A percentile compares a stretch with the other conserved stretches of the same genome.
These are phyloP conservation scores for Aureobasidium sp. DNA, from an alignment of 2,329 filamentous ascomycete genomes.

Conservation along the genomic window DNA sequence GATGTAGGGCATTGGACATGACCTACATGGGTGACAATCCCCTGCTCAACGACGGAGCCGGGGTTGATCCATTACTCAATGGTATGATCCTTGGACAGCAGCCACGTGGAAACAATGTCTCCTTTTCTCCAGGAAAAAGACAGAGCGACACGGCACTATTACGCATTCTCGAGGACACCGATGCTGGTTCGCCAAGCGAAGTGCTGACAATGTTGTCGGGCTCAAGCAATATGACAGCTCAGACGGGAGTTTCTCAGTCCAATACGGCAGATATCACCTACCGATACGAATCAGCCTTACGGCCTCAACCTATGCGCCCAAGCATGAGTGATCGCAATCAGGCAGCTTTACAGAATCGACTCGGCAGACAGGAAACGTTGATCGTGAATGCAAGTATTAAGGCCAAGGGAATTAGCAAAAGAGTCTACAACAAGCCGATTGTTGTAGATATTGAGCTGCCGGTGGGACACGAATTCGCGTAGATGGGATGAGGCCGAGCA, in stretches of 20 bases:
- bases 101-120: neutral
- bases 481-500: neutral
- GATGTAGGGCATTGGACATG: neutral
- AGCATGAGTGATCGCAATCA: neutral
- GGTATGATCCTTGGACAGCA: conserved; percentile 1
- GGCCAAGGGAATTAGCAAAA: conserved; percentile 32
- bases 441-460: conserved; percentile 70
- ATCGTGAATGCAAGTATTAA: conserved; percentile 74
- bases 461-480: neutral
- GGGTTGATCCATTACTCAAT: conserved; percentile 28
- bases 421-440: conserved; percentile 45
- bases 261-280: neutral
- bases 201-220: neutral
- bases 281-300: neutral
- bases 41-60: conserved; percentile 22
- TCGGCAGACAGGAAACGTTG: conserved; percentile 55
- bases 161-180: neutral
- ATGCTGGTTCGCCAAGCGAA: neutral
- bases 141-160: neutral
- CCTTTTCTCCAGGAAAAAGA: neutral
- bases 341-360: neutral
- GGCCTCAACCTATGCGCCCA: neutral
- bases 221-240: neutral
- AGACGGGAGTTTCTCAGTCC: neutral
- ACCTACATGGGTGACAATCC: neutral